These are phyloP conservation scores for Lipomyces yamanashiensis DNA, from an alignment of 805 yeast genomes.

Conservation along the genomic window DNA sequence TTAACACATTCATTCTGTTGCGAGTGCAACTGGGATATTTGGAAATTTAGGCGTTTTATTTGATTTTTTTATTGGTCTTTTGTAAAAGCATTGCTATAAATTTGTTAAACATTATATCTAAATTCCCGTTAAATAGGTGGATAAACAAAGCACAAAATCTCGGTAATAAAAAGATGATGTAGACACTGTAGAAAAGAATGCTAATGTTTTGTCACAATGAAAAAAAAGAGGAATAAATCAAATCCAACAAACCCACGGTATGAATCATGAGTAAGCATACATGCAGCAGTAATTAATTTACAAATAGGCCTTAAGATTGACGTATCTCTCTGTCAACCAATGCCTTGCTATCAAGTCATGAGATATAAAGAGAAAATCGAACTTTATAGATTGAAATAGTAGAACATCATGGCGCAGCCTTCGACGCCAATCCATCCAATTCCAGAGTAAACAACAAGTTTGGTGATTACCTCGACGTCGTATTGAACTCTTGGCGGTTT, in stretches of 20 bases:
- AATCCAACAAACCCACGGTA: background rate
- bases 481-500: constrained; percentile 53
- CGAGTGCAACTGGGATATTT: no score
- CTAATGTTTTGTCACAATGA: background rate
- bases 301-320: no score
- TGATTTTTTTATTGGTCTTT: background rate
- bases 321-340: no score
- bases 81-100: background rate
- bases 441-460: constrained; percentile 82
- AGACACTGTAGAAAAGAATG: background rate
- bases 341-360: no score
- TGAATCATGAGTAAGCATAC: background rate
- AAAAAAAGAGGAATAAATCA: background rate
- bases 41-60: background rate
- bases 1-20: background rate
- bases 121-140: no score
- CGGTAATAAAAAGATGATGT: no score
- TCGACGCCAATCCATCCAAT: constrained; percentile 59
- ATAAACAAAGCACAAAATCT: no score
- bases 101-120: no score
- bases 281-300: background rate
- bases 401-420: constrained; percentile 13
- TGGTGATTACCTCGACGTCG: constrained; percentile 75
- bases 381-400: background rate
- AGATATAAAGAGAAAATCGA: no score